These are phyloP conservation scores for Xylaria sp. DNA, from an alignment of 2,329 filamentous ascomycete species.

Conservation along the genomic window DNA sequence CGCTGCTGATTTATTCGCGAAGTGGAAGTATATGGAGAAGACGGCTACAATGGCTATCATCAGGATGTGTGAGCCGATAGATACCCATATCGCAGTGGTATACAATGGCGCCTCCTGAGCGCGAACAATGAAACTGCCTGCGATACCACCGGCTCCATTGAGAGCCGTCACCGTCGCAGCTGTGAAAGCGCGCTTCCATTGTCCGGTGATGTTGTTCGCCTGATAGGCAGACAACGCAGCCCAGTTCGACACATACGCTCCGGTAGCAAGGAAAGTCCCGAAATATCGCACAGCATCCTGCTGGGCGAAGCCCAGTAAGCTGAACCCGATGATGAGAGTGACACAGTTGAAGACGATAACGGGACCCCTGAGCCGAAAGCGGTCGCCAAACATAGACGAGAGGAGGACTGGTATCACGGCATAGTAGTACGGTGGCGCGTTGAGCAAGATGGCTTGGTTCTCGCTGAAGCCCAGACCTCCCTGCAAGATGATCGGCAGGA, in stretches of 20 bases:
- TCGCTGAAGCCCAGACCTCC: conserved; percentile 50
- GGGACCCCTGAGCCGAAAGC: conserved; percentile 53
- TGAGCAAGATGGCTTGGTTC: conserved; percentile 53
- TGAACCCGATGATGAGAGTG: conserved; percentile 57
- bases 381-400: conserved; percentile 58
- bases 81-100: conserved; percentile 61
- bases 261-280: conserved; percentile 60
- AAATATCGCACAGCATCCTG: conserved; percentile 58
- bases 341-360: conserved; percentile 61
- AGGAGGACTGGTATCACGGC: conserved; percentile 58
- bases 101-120: conserved; percentile 57
- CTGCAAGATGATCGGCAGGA: conserved; percentile 56
- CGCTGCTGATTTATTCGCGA: conserved; percentile 44
- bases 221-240: conserved; percentile 59
- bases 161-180: conserved; percentile 55
- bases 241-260: conserved; percentile 65
- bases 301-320: conserved; percentile 57
- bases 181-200: conserved; percentile 60
- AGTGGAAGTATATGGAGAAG: conserved; percentile 50
- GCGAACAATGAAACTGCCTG: conserved; percentile 61
- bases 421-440: conserved; percentile 64
- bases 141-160: conserved; percentile 60
- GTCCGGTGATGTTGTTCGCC: conserved; percentile 57
- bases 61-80: conserved; percentile 58
- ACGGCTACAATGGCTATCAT: conserved; percentile 49